Evolutionary conservation across 495 filamentous ascomycete species (phyloP), one percentile per base, ranked within the genome.

Genomic region (Annulohypoxylon nitens): DNA sequence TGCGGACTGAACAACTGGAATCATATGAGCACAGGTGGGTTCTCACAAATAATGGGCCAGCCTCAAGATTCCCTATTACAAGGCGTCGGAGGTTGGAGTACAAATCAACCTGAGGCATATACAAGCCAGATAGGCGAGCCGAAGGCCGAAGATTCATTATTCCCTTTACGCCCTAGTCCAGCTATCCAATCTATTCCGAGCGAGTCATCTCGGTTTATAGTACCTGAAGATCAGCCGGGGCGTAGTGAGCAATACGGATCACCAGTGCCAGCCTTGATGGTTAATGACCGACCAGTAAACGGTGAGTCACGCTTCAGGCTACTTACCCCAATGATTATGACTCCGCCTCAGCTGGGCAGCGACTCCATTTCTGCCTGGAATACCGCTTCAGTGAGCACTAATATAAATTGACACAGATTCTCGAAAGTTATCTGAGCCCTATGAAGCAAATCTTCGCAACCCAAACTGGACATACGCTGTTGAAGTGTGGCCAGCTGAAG

Each of bases 301-400:
- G 43, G 70, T 73, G 70, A 73, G 70, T 73, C 70, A 73, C 37
- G 70, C 70, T 68, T 68, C 64, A 73, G 70, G 20, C 20, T 23
- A 23, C 70, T 65, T 74, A 54, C 54, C 45, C 23, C 48, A 57
- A 59, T 37, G 53, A 53, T 62, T 14, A 47, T 33, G 61, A 58
- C 71, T 62, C 62, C 50, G 71, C 71, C 66, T 70, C 66, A 41
- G 48, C 33, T 55, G 65, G 61, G 61, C 37, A 69, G 45, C 39
- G 41, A 57, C 65, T 30, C 30, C 39, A 58, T 70, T 65, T 60
- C 66, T 47, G 71, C 71, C 71, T 74, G 30, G 55, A 73, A 61
- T 60, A 50, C 16, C 3, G 43, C 14, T 26, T 18, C 12, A 41
- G 23, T 30, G 23, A 16, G 60, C 26, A 26, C 66, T 66, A 36